phyloP scores from a whole-genome alignment of 306 rosid species.

The Acacia acuminata region DNA sequence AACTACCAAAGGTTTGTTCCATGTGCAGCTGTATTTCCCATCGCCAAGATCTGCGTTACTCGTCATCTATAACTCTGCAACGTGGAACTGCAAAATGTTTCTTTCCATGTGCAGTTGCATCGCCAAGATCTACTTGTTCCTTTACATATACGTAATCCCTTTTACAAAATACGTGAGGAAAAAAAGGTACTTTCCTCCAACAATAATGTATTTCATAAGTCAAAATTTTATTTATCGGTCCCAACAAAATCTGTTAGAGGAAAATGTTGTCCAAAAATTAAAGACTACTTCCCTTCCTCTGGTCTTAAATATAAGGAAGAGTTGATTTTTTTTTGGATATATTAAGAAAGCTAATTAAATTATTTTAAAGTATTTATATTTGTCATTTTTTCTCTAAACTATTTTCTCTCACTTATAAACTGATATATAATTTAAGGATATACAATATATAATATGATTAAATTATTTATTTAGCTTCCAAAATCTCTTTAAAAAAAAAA shows the following conservation, averaged over 20 bases:
- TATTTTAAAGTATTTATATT: no score
- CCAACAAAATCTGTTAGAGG: not conserved
- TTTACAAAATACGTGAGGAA: not conserved
- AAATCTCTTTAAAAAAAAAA: no score
- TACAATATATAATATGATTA: no score
- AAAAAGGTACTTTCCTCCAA: not conserved
- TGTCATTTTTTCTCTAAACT: no score
- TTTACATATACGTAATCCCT: not conserved
- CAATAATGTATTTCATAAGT: not conserved
- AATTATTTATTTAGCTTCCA: no score
- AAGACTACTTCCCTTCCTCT: accelerated
- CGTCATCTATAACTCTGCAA: not conserved
- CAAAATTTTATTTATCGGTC: not conserved
- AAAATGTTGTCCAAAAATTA: not conserved
- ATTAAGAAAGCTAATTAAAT: no score
- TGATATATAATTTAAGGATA: no score
- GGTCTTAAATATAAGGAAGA: no score
- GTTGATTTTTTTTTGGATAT: no score
- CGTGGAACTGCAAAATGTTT: not conserved
- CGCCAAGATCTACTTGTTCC: not conserved
- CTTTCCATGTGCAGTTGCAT: not conserved
- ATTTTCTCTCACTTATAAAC: no score
- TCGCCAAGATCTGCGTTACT: not conserved
- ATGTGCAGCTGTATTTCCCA: not conserved
- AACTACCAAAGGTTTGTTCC: not conserved